Evolutionary conservation across 345 rosid species (phyloP), one percentile per base, ranked within the genome.

Genomic region (Kernera saxatilis): DNA sequence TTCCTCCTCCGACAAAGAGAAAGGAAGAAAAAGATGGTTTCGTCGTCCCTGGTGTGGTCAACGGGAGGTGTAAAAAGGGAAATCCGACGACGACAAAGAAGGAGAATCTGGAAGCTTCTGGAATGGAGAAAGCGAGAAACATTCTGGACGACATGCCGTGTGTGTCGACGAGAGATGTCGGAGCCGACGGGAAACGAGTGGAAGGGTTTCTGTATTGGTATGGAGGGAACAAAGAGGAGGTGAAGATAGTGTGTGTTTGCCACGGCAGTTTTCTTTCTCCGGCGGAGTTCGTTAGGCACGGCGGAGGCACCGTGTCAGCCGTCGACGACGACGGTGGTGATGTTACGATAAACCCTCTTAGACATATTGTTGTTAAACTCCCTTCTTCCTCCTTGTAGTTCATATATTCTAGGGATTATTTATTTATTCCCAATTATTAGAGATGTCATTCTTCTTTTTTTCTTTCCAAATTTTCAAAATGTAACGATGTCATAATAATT

Each of bases 301-400:
- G 85, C 26, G 84, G 85, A 8, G 70, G 69, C 13, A 43, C 37
- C 56, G 18, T 35, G 11, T 51, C 35, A 18, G 4, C 23, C 50
- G 18, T 50, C 2, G 46, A 61, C 18, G 58, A 27, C 5, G 14
- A 54, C 30, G 89, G 81, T 14, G 83, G 77, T 14, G 88, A 83
- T 29, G 84, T 86, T 12, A 83, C 70, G 37, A 51, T 22, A 1
- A 82, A 90, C 74, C 96, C 96, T 1, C 96, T 90, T 27, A 76
- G 85, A 82, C 91, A 84, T 71, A 89, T 90, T 49, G 96, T 90
- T 26, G 83, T 90, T 73, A 83, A 81, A 69, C 86, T 66, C 43
- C 74, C 70, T 19, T 54, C 70, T 46, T 55, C 74, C 13, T 69
- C 74, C 1, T 33, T 75, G 64, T 75, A 75, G 78, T 50, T 57